Percentiles rank a stretch among this genome's conserved stretches.
These are phyloP conservation scores for Mrakia blollopis DNA, from an alignment of 768 basidiomycete species.

Conservation along the genomic window DNA sequence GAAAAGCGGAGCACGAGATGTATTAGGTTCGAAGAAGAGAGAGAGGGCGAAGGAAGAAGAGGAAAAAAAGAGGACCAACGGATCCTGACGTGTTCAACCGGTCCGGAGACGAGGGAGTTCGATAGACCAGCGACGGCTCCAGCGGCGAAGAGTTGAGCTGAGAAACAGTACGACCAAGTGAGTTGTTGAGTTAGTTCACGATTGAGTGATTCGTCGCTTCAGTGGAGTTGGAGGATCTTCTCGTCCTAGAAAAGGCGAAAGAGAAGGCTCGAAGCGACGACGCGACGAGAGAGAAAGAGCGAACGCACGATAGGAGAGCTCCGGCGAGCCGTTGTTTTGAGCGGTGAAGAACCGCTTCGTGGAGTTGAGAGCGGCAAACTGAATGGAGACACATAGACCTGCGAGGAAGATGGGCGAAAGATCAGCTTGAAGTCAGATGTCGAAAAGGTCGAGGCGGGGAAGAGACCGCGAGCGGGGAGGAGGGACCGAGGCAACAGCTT, in stretches of 20 bases:
- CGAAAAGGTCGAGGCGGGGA: not conserved
- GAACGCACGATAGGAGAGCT: constrained; percentile 21
- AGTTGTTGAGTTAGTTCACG: not conserved
- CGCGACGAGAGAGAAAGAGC: not conserved
- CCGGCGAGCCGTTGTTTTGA: constrained; percentile 51
- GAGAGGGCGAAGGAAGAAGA: not conserved
- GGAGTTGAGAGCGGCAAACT: constrained; percentile 84
- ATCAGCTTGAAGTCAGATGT: not conserved
- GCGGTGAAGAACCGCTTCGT: constrained; percentile 71
- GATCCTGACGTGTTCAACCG: constrained; percentile 96
- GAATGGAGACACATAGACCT: constrained; percentile 87
- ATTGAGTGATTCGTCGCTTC: no score
- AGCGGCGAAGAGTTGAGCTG: constrained; percentile 63
- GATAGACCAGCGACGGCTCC: constrained; percentile 83
- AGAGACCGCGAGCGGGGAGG: not conserved
- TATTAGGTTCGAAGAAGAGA: not conserved
- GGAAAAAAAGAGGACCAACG: constrained; percentile 52
- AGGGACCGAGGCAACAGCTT: not conserved
- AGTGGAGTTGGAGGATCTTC: not conserved
- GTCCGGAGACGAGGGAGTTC: constrained; percentile 88
- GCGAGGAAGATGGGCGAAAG: not conserved
- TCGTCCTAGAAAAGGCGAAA: not conserved
- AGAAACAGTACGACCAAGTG: constrained; percentile 13
- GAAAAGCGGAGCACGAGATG: not conserved
- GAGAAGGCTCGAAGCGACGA: not conserved